Base-by-base conservation (phyloP, 495 filamentous ascomycete genomes). In the Viridothelium virens region DNA sequence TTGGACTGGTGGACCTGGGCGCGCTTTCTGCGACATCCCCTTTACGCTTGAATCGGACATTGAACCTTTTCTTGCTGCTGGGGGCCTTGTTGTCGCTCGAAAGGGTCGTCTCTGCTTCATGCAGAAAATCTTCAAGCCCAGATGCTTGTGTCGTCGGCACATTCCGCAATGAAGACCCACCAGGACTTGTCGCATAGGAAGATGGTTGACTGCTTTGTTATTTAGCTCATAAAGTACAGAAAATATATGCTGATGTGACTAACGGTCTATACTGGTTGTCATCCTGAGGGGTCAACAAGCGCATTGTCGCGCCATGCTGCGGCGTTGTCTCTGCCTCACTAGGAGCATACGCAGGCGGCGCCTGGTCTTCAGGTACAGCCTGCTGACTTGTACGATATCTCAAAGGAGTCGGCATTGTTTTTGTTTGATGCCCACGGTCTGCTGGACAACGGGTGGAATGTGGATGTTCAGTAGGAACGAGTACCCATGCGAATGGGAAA, bases 221-320 rank as follows among this genome's bases (percentile, higher is more conserved):
- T 10, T 66, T 37, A 31, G n/a, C 36, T 37, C 37, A 62, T 31
- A 18, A 61, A 7, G 50, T 63, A 41, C 64, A 62, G 63, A 65
- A 66, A 79, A 75, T 67, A 65, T 56, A 62, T 64, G 59, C 56
- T 25, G 64, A 61, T 18, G 31, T 33, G 64, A 76, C 74, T 63
- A 79, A 84, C 82, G 80, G 76, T 68, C 75, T 78, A 65, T 77
- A 77, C 64, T 79, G 76, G 38, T 71, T 69, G 10, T 83, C 79
- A 38, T 83, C 78, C 37, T 75, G 79, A n/a, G 80, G 79, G 5
- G 84, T 84, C 65, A 89, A 71, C 70, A 89, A 74, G 16, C 86
- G 82, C 85, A 88, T 86, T 0, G 85, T 84, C 16, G 82, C 75
- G 47, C 80, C 83, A 75, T 78, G 75, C 46, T 80, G 77, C 36